These are phyloP conservation scores for Henckelia pumila DNA, from an alignment of 257 asterid genomes.

Conservation along the genomic window DNA sequence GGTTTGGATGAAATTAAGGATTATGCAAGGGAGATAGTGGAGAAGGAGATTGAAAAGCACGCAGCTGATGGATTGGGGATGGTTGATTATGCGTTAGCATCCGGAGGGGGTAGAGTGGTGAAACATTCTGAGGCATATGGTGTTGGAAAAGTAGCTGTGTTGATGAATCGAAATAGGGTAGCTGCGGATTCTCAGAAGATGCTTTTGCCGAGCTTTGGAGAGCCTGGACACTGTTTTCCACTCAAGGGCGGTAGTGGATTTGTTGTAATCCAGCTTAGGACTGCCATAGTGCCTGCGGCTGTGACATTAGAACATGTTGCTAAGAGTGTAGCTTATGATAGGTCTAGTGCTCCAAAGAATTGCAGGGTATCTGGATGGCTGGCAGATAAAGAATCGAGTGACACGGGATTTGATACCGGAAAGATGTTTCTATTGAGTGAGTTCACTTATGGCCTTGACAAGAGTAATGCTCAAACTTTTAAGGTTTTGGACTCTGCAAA, in stretches of 20 bases:
- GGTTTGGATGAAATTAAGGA: constrained; percentile 63
- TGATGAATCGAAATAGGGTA: constrained; percentile 23
- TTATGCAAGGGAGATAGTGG: constrained; percentile 64
- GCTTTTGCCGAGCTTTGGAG: constrained; percentile 91
- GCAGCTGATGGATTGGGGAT: constrained; percentile 88
- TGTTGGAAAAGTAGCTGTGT: constrained; percentile 26
- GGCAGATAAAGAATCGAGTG: constrained; percentile 35
- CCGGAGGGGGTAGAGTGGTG: constrained; percentile 75
- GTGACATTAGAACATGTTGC: constrained; percentile 83
- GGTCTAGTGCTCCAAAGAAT: constrained; percentile 91
- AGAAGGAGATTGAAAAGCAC: constrained; percentile 74
- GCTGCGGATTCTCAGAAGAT: constrained; percentile 55
- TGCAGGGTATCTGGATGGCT: constrained; percentile 88
- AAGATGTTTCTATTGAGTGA: constrained; percentile 58
- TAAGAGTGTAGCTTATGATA: constrained; percentile 87
- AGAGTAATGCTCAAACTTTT: constrained; percentile 75
- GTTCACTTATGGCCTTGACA: constrained; percentile 70
- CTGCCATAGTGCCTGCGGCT: constrained; percentile 70
- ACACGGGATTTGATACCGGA: constrained; percentile 25
- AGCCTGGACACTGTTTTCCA: constrained; percentile 92
- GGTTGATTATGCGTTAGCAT: constrained; percentile 75
- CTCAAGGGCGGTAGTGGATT: constrained; percentile 67
- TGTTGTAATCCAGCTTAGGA: constrained; percentile 66
- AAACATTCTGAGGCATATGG: constrained; percentile 67
- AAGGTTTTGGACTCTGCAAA: constrained; percentile 47